Conservation (phyloP, 148 eudicot genomes). For the Rhododendron henanense region DNA sequence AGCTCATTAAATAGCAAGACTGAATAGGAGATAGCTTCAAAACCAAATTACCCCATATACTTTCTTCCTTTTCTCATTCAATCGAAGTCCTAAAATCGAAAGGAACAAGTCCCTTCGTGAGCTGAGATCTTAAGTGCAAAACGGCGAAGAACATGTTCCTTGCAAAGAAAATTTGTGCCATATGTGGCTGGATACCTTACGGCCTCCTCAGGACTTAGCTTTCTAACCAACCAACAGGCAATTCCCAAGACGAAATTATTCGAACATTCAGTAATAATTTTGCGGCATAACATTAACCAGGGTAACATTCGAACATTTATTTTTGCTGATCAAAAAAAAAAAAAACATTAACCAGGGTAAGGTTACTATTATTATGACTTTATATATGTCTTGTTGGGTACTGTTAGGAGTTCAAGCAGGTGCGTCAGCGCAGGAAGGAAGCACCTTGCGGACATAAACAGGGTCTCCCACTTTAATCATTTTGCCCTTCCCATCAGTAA, state of each 20-base stretch:
- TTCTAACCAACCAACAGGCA: not conserved
- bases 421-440: slow-evolving; percentile 64
- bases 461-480: slow-evolving; percentile 68
- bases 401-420: slow-evolving; percentile 33
- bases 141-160: not conserved
- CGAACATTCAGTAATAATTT: no score
- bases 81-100: no score
- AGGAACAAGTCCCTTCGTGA: no score
- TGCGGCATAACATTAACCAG: no score
- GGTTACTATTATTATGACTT: not conserved
- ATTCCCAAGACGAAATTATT: not conserved
- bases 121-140: not conserved
- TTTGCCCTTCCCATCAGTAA: slow-evolving; percentile 39
- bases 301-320: not conserved
- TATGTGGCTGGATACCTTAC: not conserved
- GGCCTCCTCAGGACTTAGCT: not conserved
- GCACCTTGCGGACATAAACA: slow-evolving; percentile 40
- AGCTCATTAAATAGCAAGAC: no score
- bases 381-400: not conserved
- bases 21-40: no score
- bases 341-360: not conserved
- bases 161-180: not conserved
- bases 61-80: no score
- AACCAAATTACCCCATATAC: no score
- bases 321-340: not conserved